These are phyloP conservation scores for Rubia balearica DNA, from an alignment of 305 asterid species.

Conservation along the genomic window DNA sequence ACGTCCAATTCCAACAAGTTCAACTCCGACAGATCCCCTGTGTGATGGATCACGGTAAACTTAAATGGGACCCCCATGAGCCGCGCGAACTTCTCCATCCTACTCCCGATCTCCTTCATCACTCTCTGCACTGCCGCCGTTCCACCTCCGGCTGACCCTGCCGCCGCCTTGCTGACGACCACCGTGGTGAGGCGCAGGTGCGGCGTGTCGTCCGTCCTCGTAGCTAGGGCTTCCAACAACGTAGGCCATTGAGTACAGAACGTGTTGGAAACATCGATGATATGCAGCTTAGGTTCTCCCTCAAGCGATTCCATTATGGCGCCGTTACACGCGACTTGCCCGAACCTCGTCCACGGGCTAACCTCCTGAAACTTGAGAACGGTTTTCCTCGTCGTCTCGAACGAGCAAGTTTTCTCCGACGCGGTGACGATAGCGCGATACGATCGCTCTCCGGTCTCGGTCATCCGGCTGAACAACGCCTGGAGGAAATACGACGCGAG, in stretches of 20 bases:
- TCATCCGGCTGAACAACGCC: slow-evolving; percentile 72
- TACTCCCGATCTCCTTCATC: slow-evolving; percentile 68
- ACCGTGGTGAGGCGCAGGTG: slow-evolving; percentile 70
- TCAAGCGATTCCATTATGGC: slow-evolving; percentile 93
- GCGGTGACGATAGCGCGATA: slow-evolving; percentile 44
- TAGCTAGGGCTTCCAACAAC: slow-evolving; percentile 84
- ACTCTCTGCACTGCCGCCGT: slow-evolving; percentile 49
- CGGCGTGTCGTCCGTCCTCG: slow-evolving; percentile 80
- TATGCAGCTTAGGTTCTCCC: slow-evolving; percentile 64
- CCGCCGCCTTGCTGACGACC: slow-evolving; percentile 25
- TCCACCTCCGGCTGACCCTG: slow-evolving; percentile 17
- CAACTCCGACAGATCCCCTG: slow-evolving; percentile 68
- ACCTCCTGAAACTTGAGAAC: slow-evolving; percentile 85
- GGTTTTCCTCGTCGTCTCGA: slow-evolving; percentile 65
- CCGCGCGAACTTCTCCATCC: slow-evolving; percentile 93
- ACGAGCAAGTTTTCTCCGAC: slow-evolving; percentile 53
- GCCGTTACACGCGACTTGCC: slow-evolving; percentile 89
- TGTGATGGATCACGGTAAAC: slow-evolving; percentile 55
- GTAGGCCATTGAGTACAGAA: slow-evolving; percentile 99
- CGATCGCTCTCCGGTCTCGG: slow-evolving; percentile 66
- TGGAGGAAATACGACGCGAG: slow-evolving; percentile 78
- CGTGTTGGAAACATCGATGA: slow-evolving; percentile 77
- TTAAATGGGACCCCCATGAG: slow-evolving; percentile 93
- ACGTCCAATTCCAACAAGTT: slow-evolving; percentile 41
- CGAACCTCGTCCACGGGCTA: slow-evolving; percentile 88